A percentile compares a stretch with the other conserved stretches of the same genome.
These are phyloP conservation scores for Entoloma clypeatum DNA, from an alignment of 1,284 basidiomycete genomes.

Conservation along the genomic window DNA sequence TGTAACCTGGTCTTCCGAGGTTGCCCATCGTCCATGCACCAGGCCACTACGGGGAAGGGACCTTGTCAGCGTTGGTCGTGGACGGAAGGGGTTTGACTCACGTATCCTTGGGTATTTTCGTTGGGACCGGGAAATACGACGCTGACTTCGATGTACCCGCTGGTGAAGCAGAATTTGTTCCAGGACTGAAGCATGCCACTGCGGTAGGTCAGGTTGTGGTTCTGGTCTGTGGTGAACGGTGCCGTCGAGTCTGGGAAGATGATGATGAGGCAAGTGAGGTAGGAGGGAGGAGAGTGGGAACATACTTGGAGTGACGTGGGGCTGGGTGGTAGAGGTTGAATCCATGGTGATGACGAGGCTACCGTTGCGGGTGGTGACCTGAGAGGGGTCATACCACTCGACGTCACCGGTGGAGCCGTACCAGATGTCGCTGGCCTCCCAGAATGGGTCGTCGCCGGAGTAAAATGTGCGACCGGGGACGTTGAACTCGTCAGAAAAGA, in stretches of 20 bases:
- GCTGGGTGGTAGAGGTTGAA: conserved; percentile 31
- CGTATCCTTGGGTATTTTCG: conserved; percentile 40
- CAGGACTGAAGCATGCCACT: conserved; percentile 69
- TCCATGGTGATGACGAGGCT: conserved; percentile 73
- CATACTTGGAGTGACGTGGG: conserved; percentile 31
- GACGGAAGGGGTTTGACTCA: no score
- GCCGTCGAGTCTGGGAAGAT: conserved; percentile 36
- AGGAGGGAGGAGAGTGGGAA: background rate
- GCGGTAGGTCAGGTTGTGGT: conserved; percentile 65
- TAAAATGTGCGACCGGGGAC: conserved; percentile 66
- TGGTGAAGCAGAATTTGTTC: conserved; percentile 85
- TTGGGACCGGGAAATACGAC: conserved; percentile 41
- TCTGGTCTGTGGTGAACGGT: conserved; percentile 38
- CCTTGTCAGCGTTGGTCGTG: background rate
- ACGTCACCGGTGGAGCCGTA: conserved; percentile 67
- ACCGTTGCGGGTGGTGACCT: conserved; percentile 71
- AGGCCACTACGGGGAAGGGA: conserved; percentile 44
- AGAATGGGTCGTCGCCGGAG: conserved; percentile 67
- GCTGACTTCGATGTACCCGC: conserved; percentile 58
- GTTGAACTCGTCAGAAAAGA: conserved; percentile 86
- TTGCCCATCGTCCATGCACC: conserved; percentile 90
- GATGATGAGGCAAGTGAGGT: conserved; percentile 4
- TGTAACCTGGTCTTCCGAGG: conserved; percentile 77
- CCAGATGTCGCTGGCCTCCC: conserved; percentile 63
- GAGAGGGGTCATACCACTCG: conserved; percentile 80